Evolutionary conservation across 1,284 basidiomycete genomes (phyloP).

Genomic region (Fomitopsis palustris): DNA sequence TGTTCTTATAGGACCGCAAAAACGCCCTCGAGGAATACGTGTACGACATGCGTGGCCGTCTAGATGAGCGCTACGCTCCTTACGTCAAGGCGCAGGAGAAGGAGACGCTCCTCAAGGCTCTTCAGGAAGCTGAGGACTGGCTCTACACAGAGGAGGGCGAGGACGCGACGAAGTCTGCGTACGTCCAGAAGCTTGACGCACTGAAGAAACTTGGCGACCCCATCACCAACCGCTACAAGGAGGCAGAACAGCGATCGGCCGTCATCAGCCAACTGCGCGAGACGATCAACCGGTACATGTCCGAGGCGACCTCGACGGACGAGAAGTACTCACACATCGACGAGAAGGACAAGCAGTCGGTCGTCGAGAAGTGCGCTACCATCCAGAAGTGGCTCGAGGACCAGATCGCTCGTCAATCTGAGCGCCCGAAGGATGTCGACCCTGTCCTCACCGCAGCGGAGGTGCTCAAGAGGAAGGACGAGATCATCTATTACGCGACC

Average conservation of each 20-base stretch:
- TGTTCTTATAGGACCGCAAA: conserved; percentile 73
- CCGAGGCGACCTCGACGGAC: conserved; percentile 76
- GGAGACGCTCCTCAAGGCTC: conserved; percentile 62
- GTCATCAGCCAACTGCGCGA: conserved; percentile 77
- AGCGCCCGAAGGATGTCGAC: conserved; percentile 84
- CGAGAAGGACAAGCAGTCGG: conserved; percentile 79
- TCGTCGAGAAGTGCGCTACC: conserved; percentile 80
- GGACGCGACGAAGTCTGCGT: conserved; percentile 89
- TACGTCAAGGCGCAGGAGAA: conserved; percentile 79
- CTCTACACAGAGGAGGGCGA: conserved; percentile 94
- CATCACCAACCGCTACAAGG: conserved; percentile 76
- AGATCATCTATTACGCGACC: conserved; percentile 80
- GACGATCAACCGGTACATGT: conserved; percentile 79
- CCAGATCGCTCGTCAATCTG: conserved; percentile 79
- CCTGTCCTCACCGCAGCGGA: conserved; percentile 78
- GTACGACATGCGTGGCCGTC: conserved; percentile 89
- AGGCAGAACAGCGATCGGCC: conserved; percentile 75
- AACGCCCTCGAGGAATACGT: conserved; percentile 97
- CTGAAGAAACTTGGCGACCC: conserved; percentile 84
- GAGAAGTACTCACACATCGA: conserved; percentile 88
- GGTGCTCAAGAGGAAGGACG: conserved; percentile 85
- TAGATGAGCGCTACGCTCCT: conserved; percentile 80
- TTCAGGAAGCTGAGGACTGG: conserved; percentile 89
- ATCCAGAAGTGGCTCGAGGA: conserved; percentile 94
- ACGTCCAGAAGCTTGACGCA: conserved; percentile 60